Evolutionary conservation across 2,329 filamentous ascomycete species (phyloP).

Genomic region (Trichoderma sp.): DNA sequence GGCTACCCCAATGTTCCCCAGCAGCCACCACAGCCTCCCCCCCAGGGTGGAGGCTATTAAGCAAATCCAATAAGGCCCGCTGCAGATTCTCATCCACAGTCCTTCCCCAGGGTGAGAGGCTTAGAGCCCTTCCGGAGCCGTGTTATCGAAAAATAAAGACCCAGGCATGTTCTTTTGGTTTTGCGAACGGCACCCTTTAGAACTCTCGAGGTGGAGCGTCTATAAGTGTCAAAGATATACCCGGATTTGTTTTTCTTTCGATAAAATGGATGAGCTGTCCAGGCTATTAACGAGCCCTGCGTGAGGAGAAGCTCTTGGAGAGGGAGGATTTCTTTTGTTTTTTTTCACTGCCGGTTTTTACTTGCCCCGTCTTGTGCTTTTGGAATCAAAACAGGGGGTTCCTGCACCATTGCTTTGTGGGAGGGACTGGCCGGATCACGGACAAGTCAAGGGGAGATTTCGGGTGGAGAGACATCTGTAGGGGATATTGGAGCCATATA

Average conservation of each 20-base stretch:
- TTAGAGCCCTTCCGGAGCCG: constrained; percentile 8
- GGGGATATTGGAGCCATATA: constrained; percentile 7
- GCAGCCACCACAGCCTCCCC: constrained; percentile 26
- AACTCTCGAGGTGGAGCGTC: constrained; percentile 18
- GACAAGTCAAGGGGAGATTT: constrained; percentile 14
- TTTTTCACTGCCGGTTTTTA: constrained; percentile 19
- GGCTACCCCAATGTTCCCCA: constrained; percentile 36
- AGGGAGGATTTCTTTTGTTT: constrained; percentile 16
- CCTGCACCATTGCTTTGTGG: constrained; percentile 19
- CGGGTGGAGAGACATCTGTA: constrained; percentile 8
- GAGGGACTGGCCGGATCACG: constrained; percentile 20
- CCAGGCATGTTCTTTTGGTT: constrained; percentile 15
- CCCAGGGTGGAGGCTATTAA: constrained; percentile 27
- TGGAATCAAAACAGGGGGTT: constrained; percentile 11
- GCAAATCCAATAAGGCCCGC: neutral
- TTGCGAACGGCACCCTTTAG: constrained; percentile 14
- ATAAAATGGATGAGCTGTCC: constrained; percentile 21
- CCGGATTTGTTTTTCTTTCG: constrained; percentile 24
- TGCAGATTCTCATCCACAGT: constrained; percentile 7
- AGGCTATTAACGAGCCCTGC: constrained; percentile 12
- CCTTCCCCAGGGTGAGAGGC: neutral
- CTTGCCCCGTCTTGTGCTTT: constrained; percentile 19
- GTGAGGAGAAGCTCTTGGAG: constrained; percentile 13
- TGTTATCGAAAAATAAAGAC: constrained; percentile 15
- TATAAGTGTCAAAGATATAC: constrained; percentile 24